These are phyloP conservation scores for Porphyridium purpureum DNA, from an alignment of 23 red algal genomes.

Conservation along the genomic window DNA sequence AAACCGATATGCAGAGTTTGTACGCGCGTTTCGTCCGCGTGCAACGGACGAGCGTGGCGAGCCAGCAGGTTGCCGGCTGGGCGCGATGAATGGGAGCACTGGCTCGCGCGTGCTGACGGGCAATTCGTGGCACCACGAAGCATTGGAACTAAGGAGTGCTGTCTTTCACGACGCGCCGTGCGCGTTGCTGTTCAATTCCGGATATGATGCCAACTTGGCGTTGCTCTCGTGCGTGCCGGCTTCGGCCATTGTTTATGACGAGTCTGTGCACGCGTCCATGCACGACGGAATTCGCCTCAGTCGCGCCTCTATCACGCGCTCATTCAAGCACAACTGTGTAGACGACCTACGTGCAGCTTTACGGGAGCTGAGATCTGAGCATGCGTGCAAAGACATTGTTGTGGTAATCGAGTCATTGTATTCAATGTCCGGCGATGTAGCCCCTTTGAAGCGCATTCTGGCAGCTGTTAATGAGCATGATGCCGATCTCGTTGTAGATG, in stretches of 20 bases:
- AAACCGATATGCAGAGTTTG: too few relatives aligned
- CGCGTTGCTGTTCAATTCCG: constrained; percentile 58
- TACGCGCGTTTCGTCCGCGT: background rate
- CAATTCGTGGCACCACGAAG: constrained; percentile 15
- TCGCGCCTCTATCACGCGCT: constrained; percentile 11
- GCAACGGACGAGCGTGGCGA: background rate
- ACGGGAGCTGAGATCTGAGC: too few relatives aligned
- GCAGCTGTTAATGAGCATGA: too few relatives aligned
- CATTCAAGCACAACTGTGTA: constrained; percentile 66
- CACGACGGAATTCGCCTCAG: constrained; percentile 70
- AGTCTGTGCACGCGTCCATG: constrained; percentile 60
- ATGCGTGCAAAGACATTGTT: too few relatives aligned
- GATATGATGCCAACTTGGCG: constrained; percentile 69
- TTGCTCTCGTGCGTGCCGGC: constrained; percentile 41
- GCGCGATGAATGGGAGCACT: constrained; percentile 28
- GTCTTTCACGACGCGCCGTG: constrained; percentile 22
- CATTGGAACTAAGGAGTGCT: constrained; percentile 41
- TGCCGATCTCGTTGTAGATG: constrained; percentile 41
- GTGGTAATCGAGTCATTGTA: constrained; percentile 81
- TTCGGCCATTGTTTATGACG: constrained; percentile 57
- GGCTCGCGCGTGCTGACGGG: constrained; percentile 87
- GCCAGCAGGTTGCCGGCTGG: background rate
- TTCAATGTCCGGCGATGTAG: constrained; percentile 96
- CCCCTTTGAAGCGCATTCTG: constrained; percentile 35
- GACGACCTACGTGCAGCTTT: background rate